These are phyloP conservation scores for Coemansia sp. DNA, from an alignment of 192 early-diverging fungal genomes.

Conservation along the genomic window DNA sequence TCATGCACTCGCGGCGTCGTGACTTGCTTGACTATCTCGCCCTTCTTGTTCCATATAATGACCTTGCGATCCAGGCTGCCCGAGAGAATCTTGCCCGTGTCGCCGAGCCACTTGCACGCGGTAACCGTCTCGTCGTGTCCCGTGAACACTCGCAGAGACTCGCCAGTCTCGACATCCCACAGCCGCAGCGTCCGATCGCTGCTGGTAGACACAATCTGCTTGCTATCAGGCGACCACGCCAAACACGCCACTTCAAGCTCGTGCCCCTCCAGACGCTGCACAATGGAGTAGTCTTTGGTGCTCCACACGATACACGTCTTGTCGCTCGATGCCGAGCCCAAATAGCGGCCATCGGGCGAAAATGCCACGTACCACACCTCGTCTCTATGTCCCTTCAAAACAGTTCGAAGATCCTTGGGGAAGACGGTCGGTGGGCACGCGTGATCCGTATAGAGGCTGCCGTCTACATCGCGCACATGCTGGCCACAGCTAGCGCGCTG, in stretches of 20 bases:
- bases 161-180: conserved; percentile 79
- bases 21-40: conserved; percentile 37
- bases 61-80: conserved; percentile 74
- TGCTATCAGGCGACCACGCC: conserved; percentile 89
- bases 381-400: conserved; percentile 73
- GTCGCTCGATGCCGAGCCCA: conserved; percentile 93
- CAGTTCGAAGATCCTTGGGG: conserved; percentile 49
- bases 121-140: conserved; percentile 77
- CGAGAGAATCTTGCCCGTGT: conserved; percentile 78
- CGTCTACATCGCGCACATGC: conserved; percentile 54
- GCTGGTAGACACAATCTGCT: conserved; percentile 72
- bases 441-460: conserved; percentile 49
- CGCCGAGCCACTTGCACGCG: conserved; percentile 87
- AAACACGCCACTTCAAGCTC: conserved; percentile 73
- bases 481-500: conserved; percentile 81
- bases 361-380: conserved; percentile 97
- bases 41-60: conserved; percentile 49
- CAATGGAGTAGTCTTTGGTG: conserved; percentile 55
- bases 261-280: conserved; percentile 59
- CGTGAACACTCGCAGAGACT: conserved; percentile 57
- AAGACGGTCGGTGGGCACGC: conserved; percentile 33
- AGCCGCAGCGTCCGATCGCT: conserved; percentile 76
- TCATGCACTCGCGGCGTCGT: conserved; percentile 52
- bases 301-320: conserved; percentile 87
- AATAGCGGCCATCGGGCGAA: conserved; percentile 79